These are phyloP conservation scores for Metschnikowia lochheadii DNA, from an alignment of 805 yeast genomes.

Conservation along the genomic window DNA sequence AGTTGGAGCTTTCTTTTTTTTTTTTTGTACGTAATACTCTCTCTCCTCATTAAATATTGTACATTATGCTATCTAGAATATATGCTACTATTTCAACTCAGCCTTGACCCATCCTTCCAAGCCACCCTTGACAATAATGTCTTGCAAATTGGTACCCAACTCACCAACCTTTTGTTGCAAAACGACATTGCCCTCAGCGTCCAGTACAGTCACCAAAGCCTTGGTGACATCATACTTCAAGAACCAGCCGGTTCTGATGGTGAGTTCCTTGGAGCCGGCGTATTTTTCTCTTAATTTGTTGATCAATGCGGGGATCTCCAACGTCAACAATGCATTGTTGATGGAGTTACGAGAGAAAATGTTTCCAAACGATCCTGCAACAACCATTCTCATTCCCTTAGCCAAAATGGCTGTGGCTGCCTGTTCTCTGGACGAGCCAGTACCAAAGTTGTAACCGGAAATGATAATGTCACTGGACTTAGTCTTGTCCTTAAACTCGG, in stretches of 20 bases:
- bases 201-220: conserved; percentile 75
- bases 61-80: neutral
- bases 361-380: conserved; percentile 96
- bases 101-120: conserved; percentile 96
- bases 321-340: conserved; percentile 89
- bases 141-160: conserved; percentile 91
- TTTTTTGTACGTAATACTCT: neutral
- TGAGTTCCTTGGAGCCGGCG: conserved; percentile 58
- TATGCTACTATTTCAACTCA: conserved; percentile 37
- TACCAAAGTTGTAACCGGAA: conserved; percentile 94
- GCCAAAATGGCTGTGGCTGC: conserved; percentile 98
- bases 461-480: conserved; percentile 85
- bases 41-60: neutral
- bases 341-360: conserved; percentile 94
- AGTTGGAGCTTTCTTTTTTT: neutral
- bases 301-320: conserved; percentile 88
- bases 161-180: conserved; percentile 90
- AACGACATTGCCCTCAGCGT: conserved; percentile 56
- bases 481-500: conserved; percentile 79
- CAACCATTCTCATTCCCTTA: conserved; percentile 86
- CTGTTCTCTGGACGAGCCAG: conserved; percentile 98
- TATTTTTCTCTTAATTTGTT: conserved; percentile 69
- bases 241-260: conserved; percentile 92
- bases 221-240: conserved; percentile 90
- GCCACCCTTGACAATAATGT: conserved; percentile 95